Evolutionary conservation across 495 filamentous ascomycete genomes (phyloP).

Genomic region (Aspergillus heteromorphus): DNA sequence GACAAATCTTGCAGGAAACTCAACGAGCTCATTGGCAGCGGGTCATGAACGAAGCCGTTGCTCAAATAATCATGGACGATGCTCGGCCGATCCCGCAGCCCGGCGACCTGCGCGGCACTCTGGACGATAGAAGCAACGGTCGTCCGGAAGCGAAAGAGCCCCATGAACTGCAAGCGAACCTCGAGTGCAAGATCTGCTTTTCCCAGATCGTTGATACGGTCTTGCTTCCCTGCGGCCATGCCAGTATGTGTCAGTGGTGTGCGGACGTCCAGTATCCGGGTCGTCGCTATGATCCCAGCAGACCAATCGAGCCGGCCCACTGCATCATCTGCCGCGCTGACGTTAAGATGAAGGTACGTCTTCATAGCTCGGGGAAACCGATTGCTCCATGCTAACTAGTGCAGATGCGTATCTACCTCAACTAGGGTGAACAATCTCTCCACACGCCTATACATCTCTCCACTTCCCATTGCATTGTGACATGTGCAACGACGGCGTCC

Average conservation of each 20-base stretch:
- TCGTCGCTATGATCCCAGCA: slow-evolving; percentile 5
- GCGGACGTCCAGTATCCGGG: slow-evolving; percentile 21
- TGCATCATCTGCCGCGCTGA: slow-evolving; percentile 23
- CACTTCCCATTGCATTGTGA: too few relatives aligned
- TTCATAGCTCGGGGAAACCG: too few relatives aligned
- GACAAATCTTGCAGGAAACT: too few relatives aligned
- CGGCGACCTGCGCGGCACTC: slow-evolving; percentile 10
- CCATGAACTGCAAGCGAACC: slow-evolving; percentile 41
- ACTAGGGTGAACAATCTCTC: too few relatives aligned
- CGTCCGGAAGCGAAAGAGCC: slow-evolving; percentile 42
- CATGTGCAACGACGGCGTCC: too few relatives aligned
- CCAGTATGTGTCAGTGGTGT: slow-evolving; percentile 46
- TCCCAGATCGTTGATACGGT: slow-evolving; percentile 49
- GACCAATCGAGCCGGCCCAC: not conserved
- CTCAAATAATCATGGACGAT: too few relatives aligned
- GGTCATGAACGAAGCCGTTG: too few relatives aligned
- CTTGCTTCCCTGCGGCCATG: slow-evolving; percentile 51
- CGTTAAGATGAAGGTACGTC: slow-evolving; percentile 20
- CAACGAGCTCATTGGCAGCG: too few relatives aligned
- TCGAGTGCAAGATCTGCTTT: slow-evolving; percentile 54
- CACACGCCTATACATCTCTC: slow-evolving; percentile 4
- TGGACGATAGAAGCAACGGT: slow-evolving; percentile 16
- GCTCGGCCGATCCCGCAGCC: too few relatives aligned
- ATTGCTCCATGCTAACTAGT: not conserved
- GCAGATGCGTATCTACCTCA: slow-evolving; percentile 20